Evolutionary conservation across 345 rosid species (phyloP), one percentile per base, ranked within the genome.

Genomic region (Triadica sebifera): DNA sequence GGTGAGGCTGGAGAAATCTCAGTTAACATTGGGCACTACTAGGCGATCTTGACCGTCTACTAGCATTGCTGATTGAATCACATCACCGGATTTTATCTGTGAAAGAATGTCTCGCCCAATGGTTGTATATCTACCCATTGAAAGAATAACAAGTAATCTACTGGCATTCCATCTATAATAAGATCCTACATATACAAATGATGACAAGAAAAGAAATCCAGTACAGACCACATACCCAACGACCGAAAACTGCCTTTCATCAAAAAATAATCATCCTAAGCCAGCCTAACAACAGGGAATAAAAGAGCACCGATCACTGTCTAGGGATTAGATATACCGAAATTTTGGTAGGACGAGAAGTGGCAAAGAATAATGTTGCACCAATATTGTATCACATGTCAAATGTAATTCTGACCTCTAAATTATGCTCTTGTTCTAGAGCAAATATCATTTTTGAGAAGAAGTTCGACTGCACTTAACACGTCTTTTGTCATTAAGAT

Each of bases 181-280:
- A 11, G 0, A 56, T 4, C 1, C n/a, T 16, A 17, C 39, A 50
- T 70, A 56, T 73, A 39, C 5, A 24, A 37, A 8, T 3, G 2
- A 24, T 24, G 59, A 19, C 55, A 57, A 20, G 71, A n/a, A 61
- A 29, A 67, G 52, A 20, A 5, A 22, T 68, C 49, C 56, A 57
- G 56, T 10, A 66, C 67, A 34, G 25, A n/a, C n/a, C n/a, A 58
- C 47, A 57, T 89, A 91, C 98, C 97, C 95, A 6, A 91, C 91
- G 69, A 92, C 98, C 1, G 97, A 91, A 86, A 94, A 94, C 64
- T 94, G 92, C 17, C 97, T 97, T 87, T 94, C 98, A 6, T 92
- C 98, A 60, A 92, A 92, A 6, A 97, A 94, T 81, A 94, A 84
- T n/a, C 98, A 97, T 78, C 93, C 98, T 69, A 94, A 82, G 79